These are phyloP conservation scores for Colletotrichum spaethianum DNA, from an alignment of 2,329 filamentous ascomycete genomes.

Conservation along the genomic window DNA sequence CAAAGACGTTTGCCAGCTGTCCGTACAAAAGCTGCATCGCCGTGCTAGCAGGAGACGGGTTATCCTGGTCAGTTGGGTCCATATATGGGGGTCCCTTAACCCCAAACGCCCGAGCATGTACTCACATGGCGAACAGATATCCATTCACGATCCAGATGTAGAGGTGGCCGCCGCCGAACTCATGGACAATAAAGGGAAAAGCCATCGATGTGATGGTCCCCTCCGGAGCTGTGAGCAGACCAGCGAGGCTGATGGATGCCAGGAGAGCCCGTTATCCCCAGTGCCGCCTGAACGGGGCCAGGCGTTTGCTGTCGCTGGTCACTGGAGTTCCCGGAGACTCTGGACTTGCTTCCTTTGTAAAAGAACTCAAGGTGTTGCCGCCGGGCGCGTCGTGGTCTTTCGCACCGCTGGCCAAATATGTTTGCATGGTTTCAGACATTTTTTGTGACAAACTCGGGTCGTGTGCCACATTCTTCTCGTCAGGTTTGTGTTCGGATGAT, in stretches of 20 bases:
- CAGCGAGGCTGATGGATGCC: slow-evolving; percentile 39
- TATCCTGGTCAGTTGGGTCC: background rate
- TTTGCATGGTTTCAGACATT: background rate
- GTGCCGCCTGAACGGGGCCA: background rate
- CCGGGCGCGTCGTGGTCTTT: background rate
- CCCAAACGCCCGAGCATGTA: background rate
- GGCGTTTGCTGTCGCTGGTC: background rate
- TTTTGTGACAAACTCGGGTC: background rate
- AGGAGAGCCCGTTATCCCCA: slow-evolving; percentile 44
- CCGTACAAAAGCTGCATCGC: slow-evolving; percentile 45
- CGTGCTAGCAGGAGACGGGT: slow-evolving; percentile 33
- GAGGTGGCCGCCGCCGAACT: slow-evolving; percentile 41
- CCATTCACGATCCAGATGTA: slow-evolving; percentile 45
- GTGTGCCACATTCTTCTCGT: background rate
- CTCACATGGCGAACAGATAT: slow-evolving; percentile 16
- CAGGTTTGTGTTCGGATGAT: background rate
- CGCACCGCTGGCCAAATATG: background rate
- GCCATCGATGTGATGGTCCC: slow-evolving; percentile 50
- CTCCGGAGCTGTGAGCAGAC: slow-evolving; percentile 46
- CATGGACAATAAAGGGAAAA: slow-evolving; percentile 45
- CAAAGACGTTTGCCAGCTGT: slow-evolving; percentile 46
- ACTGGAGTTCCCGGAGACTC: background rate
- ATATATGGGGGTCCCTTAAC: background rate
- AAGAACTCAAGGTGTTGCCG: background rate
- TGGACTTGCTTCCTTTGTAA: background rate